Conservation (phyloP, 2,329 filamentous ascomycete species). For the Penicillium paneum region DNA sequence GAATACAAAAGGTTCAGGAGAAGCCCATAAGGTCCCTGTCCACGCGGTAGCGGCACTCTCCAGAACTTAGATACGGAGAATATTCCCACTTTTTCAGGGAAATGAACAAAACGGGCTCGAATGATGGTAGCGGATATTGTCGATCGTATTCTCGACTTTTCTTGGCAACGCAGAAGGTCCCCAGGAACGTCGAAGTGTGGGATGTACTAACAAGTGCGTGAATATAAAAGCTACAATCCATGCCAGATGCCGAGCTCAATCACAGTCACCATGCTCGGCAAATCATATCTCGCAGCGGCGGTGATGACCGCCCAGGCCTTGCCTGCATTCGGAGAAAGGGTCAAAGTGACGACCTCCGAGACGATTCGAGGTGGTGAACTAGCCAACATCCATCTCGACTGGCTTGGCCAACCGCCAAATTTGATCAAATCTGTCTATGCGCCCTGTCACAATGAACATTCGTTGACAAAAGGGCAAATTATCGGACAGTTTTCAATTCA, state of each 20-base stretch:
- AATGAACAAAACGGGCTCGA: background rate
- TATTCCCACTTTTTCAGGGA: background rate
- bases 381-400: conserved; percentile 10
- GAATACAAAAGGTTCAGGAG: too few species aligned
- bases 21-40: conserved; percentile 1
- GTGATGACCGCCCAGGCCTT: background rate
- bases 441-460: background rate
- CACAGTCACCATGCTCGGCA: background rate
- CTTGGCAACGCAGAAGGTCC: conserved; percentile 9
- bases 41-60: conserved; percentile 1
- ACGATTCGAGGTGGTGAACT: conserved; percentile 6
- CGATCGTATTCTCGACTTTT: background rate
- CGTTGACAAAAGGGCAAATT: background rate
- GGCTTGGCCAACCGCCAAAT: background rate
- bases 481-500: conserved; percentile 6
- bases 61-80: background rate
- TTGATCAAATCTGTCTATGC: conserved; percentile 7
- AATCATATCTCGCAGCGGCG: background rate
- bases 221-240: background rate
- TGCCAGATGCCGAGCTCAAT: background rate
- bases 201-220: background rate
- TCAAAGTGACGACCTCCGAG: conserved; percentile 7
- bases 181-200: background rate
- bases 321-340: background rate
- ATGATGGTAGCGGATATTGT: background rate